phyloP scores from a whole-genome alignment of 2,329 filamentous ascomycete species.

The Botrytis cinerea region DNA sequence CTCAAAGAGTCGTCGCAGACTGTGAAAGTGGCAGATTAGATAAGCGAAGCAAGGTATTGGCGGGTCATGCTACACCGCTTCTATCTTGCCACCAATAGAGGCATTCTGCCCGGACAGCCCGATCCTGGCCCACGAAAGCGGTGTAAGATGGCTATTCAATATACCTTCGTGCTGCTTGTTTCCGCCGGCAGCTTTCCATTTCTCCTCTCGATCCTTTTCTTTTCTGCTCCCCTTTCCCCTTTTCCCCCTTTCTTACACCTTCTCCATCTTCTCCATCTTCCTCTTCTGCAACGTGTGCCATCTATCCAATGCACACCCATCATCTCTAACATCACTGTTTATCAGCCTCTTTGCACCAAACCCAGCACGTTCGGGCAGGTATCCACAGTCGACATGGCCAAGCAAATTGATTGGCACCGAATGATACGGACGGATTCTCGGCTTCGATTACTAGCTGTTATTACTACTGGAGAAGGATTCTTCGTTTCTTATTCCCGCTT shows the following conservation, averaged over 20 bases:
- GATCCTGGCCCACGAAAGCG: not conserved
- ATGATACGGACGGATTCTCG: not conserved
- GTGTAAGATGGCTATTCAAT: not conserved
- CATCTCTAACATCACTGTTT: not conserved
- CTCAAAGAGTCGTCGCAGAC: not conserved
- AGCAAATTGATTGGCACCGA: not conserved
- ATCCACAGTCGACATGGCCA: constrained; percentile 1
- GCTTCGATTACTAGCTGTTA: not conserved
- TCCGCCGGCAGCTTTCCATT: not conserved
- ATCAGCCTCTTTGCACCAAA: not conserved
- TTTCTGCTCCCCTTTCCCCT: not conserved
- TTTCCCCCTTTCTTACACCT: not conserved
- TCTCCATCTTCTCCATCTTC: not conserved
- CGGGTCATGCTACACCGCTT: not conserved
- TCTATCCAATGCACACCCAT: not conserved
- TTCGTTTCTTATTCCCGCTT: not conserved
- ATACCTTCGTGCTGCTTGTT: not conserved
- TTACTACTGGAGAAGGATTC: not conserved
- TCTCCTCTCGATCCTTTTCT: no score
- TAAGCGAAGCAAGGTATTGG: not conserved
- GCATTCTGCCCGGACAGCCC: not conserved
- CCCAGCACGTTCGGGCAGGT: not conserved
- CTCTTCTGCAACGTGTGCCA: not conserved
- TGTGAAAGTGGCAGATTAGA: not conserved
- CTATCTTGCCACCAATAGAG: not conserved